phyloP scores from a whole-genome alignment of 139 green algal species.

The Asterochloris erici region DNA sequence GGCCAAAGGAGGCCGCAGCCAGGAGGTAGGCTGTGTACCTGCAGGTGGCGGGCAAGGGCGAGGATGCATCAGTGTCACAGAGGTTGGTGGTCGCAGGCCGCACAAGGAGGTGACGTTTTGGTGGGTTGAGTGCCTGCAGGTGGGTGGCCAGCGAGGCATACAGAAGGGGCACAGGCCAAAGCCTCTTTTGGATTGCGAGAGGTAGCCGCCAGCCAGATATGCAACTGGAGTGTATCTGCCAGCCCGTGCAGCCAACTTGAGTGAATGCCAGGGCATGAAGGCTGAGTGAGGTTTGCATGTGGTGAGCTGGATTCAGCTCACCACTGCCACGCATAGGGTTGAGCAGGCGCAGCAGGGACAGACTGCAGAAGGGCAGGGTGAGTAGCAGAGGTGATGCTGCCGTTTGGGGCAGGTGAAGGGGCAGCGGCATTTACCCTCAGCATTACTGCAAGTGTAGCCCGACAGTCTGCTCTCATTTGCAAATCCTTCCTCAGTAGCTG shows the following conservation, averaged over 20 bases:
- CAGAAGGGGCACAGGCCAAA: too few relatives aligned
- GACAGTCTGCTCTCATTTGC: too few relatives aligned
- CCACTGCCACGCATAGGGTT: neutral
- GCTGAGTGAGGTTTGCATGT: too few relatives aligned
- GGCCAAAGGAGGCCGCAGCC: conserved; percentile 44
- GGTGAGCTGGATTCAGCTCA: neutral
- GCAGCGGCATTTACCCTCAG: neutral
- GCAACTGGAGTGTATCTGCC: too few relatives aligned
- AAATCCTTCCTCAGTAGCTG: neutral
- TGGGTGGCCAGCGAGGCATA: too few relatives aligned
- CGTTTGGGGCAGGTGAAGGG: neutral
- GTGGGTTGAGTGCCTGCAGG: too few relatives aligned
- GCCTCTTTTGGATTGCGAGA: too few relatives aligned
- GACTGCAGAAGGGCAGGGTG: neutral
- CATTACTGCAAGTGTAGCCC: too few relatives aligned
- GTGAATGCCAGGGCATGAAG: too few relatives aligned
- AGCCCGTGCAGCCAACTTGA: too few relatives aligned
- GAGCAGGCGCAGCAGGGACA: neutral
- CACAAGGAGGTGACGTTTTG: too few relatives aligned
- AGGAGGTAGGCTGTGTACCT: conserved; percentile 41
- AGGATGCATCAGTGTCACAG: neutral
- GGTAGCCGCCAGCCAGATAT: too few relatives aligned
- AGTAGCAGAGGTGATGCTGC: neutral
- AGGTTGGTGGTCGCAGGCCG: neutral
- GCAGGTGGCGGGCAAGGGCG: neutral